Conservation (phyloP, 192 early-diverging fungal species). For the Podochytrium sp. region DNA sequence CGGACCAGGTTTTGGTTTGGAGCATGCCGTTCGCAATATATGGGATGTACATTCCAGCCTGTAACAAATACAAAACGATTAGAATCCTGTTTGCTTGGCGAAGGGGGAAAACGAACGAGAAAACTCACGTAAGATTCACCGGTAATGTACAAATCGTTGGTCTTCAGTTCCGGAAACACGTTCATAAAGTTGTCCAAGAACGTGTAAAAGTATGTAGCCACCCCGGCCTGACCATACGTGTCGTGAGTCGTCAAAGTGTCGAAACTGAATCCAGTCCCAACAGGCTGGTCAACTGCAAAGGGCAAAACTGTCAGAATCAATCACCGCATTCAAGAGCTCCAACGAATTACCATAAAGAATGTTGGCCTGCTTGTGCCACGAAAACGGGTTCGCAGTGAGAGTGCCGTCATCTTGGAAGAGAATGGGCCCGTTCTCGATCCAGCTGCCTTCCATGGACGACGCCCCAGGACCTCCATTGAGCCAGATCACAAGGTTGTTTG, state of each 20-base stretch:
- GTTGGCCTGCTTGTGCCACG: slow-evolving; percentile 71
- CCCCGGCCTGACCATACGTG: not conserved
- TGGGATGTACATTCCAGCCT: slow-evolving; percentile 4
- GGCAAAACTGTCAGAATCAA: not conserved
- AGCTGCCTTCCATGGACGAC: slow-evolving; percentile 32
- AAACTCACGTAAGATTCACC: slow-evolving; percentile 37
- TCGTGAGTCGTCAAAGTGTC: not conserved
- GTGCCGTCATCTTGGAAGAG: slow-evolving; percentile 52
- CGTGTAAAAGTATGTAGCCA: slow-evolving; percentile 5
- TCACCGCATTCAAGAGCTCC: not conserved
- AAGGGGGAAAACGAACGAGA: not conserved
- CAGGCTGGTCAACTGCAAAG: slow-evolving; percentile 65
- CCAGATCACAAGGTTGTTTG: slow-evolving; percentile 52
- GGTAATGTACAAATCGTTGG: slow-evolving; percentile 61
- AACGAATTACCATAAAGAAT: slow-evolving; percentile 52
- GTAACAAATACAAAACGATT: not conserved
- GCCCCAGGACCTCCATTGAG: slow-evolving; percentile 25
- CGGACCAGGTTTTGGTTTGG: not conserved
- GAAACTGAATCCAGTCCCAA: slow-evolving; percentile 60
- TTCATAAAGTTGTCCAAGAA: slow-evolving; percentile 38
- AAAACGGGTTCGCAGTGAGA: slow-evolving; percentile 51
- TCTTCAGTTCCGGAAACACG: slow-evolving; percentile 56
- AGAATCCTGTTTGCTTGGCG: not conserved
- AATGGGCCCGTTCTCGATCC: slow-evolving; percentile 63
- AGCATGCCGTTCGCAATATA: slow-evolving; percentile 2